These are phyloP conservation scores for Colletotrichum higginsianum DNA, from an alignment of 2,329 filamentous ascomycete genomes.

Conservation along the genomic window DNA sequence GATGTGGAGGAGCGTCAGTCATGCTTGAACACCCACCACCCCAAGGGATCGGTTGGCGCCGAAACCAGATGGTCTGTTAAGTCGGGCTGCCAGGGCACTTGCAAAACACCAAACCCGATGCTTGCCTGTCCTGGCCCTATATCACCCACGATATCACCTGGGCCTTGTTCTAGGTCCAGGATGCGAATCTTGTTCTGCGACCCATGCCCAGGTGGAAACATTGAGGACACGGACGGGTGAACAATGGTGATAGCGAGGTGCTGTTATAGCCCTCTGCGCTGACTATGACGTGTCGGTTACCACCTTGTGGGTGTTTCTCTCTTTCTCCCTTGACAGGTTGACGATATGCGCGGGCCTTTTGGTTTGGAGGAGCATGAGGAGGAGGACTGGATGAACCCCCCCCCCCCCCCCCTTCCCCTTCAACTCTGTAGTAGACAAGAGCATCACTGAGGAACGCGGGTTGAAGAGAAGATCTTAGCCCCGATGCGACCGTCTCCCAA, in stretches of 20 bases:
- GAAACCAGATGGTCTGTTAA: background rate
- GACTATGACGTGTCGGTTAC: slow-evolving; percentile 35
- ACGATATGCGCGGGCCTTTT: background rate
- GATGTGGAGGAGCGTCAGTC: slow-evolving; percentile 23
- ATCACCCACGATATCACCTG: slow-evolving; percentile 22
- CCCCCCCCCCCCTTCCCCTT: no score
- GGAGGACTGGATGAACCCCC: slow-evolving; percentile 1
- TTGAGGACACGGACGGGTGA: background rate
- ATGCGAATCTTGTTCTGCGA: slow-evolving; percentile 1
- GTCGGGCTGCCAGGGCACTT: background rate
- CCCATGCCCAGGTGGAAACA: slow-evolving; percentile 12
- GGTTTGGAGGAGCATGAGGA: background rate
- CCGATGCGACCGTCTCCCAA: background rate
- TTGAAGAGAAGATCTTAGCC: background rate
- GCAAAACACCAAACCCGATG: background rate
- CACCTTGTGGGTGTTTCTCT: slow-evolving; percentile 1
- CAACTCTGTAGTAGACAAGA: background rate
- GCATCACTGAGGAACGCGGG: background rate
- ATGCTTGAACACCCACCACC: no score
- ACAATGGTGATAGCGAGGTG: slow-evolving; percentile 25
- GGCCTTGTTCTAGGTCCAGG: slow-evolving; percentile 8
- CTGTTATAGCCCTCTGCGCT: slow-evolving; percentile 30
- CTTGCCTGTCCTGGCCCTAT: slow-evolving; percentile 20
- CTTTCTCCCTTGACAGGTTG: no score
- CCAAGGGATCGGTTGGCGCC: slow-evolving; percentile 28